Conservation (phyloP, 2,329 filamentous ascomycete genomes). For the Peltaster fructicola region DNA sequence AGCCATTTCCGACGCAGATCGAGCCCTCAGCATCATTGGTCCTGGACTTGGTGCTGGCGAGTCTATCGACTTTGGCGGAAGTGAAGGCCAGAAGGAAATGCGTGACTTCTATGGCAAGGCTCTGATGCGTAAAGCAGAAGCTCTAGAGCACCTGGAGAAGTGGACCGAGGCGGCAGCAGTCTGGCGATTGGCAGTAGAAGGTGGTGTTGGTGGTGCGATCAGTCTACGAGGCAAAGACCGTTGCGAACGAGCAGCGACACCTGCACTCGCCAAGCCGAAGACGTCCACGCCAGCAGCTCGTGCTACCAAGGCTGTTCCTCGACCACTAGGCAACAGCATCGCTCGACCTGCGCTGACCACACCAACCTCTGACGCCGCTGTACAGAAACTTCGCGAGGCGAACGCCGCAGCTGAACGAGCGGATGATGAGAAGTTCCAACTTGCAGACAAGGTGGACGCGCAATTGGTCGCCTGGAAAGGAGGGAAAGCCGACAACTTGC, state of each 20-base stretch:
- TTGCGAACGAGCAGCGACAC: conserved; percentile 65
- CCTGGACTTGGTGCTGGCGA: conserved; percentile 63
- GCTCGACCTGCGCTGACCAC: conserved; percentile 15
- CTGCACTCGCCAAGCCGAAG: conserved; percentile 26
- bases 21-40: conserved; percentile 64
- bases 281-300: conserved; percentile 3
- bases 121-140: conserved; percentile 85
- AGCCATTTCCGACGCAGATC: conserved; percentile 69
- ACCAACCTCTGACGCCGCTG: conserved; percentile 45
- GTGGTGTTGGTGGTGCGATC: conserved; percentile 66
- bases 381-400: conserved; percentile 62
- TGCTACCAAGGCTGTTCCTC: conserved; percentile 7
- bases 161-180: conserved; percentile 68
- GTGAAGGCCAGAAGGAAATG: conserved; percentile 58
- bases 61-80: conserved; percentile 48
- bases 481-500: conserved; percentile 81
- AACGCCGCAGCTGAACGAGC: conserved; percentile 72
- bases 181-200: conserved; percentile 72
- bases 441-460: conserved; percentile 72
- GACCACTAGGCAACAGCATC: conserved; percentile 10
- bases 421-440: conserved; percentile 82
- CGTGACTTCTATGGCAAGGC: conserved; percentile 87
- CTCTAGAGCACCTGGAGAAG: conserved; percentile 84
- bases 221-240: conserved; percentile 73
- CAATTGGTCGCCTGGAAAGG: conserved; percentile 66